phyloP scores from a whole-genome alignment of 2,329 filamentous ascomycete species.

The Exophiala alcalophila region DNA sequence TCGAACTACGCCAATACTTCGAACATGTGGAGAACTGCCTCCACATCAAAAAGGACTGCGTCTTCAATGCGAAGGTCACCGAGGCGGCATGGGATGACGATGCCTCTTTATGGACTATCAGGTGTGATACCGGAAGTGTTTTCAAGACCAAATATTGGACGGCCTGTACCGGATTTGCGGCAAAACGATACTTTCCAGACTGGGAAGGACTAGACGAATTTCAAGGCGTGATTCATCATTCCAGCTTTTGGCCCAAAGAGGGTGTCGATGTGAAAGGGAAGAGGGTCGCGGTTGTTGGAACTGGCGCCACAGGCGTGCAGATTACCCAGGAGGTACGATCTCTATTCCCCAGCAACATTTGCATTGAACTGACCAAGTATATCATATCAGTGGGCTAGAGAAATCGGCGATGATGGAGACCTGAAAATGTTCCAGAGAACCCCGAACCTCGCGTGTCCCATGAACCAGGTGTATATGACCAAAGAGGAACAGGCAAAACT shows the following conservation, averaged over 20 bases:
- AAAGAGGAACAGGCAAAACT: slow-evolving; percentile 48
- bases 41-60: slow-evolving; percentile 38
- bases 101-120: slow-evolving; percentile 43
- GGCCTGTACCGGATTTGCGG: slow-evolving; percentile 45
- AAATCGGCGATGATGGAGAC: slow-evolving; percentile 50
- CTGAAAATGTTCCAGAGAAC: slow-evolving; percentile 58
- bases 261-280: slow-evolving; percentile 59
- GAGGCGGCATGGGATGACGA: slow-evolving; percentile 40
- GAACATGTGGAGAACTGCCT: slow-evolving; percentile 13
- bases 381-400: slow-evolving; percentile 11
- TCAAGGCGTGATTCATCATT: slow-evolving; percentile 58
- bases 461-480: slow-evolving; percentile 52
- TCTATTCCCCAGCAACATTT: background rate
- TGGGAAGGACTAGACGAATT: slow-evolving; percentile 61
- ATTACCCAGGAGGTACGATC: slow-evolving; percentile 55
- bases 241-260: slow-evolving; percentile 57
- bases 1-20: slow-evolving; percentile 21
- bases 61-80: slow-evolving; percentile 36
- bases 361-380: background rate
- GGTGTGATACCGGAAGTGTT: slow-evolving; percentile 36
- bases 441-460: slow-evolving; percentile 62
- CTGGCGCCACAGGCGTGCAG: slow-evolving; percentile 63
- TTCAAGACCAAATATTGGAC: slow-evolving; percentile 23
- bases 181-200: slow-evolving; percentile 59
- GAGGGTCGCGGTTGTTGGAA: slow-evolving; percentile 62